Conservation (phyloP, 257 asterid genomes). For the Plantago major region DNA sequence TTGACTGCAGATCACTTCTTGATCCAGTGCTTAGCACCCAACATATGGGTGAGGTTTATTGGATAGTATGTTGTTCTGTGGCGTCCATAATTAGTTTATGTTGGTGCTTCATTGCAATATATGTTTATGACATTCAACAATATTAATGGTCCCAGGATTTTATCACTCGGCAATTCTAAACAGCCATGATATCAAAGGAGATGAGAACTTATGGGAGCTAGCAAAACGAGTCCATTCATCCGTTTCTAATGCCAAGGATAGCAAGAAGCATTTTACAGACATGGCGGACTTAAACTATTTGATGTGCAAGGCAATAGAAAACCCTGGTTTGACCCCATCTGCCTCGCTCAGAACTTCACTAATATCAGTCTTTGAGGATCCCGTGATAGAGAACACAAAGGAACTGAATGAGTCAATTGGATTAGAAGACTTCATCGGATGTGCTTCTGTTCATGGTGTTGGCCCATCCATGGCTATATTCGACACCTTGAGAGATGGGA, state of each 20-base stretch:
- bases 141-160: conserved; percentile 49
- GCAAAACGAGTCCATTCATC: conserved; percentile 57
- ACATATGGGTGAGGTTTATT: conserved; percentile 46
- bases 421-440: conserved; percentile 65
- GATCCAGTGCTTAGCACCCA: conserved; percentile 61
- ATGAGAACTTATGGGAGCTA: conserved; percentile 63
- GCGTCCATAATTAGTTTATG: not conserved
- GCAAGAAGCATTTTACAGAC: conserved; percentile 74
- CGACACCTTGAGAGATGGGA: conserved; percentile 56
- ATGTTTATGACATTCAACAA: conserved; percentile 1
- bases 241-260: conserved; percentile 49
- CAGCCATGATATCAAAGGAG: conserved; percentile 59
- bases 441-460: conserved; percentile 77
- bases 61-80: not conserved
- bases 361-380: conserved; percentile 70
- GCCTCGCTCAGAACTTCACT: conserved; percentile 69
- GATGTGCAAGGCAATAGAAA: conserved; percentile 89
- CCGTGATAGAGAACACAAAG: conserved; percentile 32
- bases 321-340: conserved; percentile 75
- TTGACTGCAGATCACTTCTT: conserved; percentile 76
- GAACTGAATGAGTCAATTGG: conserved; percentile 38
- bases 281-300: conserved; percentile 79
- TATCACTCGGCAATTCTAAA: conserved; percentile 85
- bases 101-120: not conserved
- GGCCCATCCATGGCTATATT: conserved; percentile 84